Evolutionary conservation across 2,329 filamentous ascomycete species (phyloP).

Genomic region (Macrophomina phaseolina): DNA sequence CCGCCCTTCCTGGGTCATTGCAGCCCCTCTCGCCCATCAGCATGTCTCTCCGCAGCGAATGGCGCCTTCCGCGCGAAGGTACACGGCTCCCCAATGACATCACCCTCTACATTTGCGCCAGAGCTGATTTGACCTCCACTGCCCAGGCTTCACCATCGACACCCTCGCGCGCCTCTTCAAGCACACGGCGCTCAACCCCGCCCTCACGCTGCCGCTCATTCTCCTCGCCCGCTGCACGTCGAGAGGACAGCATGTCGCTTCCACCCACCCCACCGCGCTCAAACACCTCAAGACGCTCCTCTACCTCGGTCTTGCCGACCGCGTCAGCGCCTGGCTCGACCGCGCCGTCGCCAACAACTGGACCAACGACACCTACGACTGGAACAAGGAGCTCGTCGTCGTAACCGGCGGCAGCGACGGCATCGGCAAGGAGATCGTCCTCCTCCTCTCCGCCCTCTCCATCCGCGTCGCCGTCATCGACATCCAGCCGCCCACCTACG

Average conservation of each 20-base stretch:
- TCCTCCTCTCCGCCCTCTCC: slow-evolving; percentile 66
- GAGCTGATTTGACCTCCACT: neutral
- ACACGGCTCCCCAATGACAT: neutral
- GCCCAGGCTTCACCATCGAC: slow-evolving; percentile 54
- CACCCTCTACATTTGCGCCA: no score
- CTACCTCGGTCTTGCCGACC: slow-evolving; percentile 57
- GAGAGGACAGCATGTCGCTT: slow-evolving; percentile 62
- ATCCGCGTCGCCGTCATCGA: slow-evolving; percentile 76
- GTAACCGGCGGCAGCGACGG: slow-evolving; percentile 77
- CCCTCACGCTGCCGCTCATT: slow-evolving; percentile 67
- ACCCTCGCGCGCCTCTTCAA: slow-evolving; percentile 64
- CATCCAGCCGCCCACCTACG: slow-evolving; percentile 65
- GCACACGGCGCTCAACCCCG: slow-evolving; percentile 68
- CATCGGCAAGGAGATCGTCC: slow-evolving; percentile 71
- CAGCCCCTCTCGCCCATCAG: neutral
- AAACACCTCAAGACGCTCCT: slow-evolving; percentile 61
- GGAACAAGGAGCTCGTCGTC: slow-evolving; percentile 71
- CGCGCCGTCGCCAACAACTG: slow-evolving; percentile 58
- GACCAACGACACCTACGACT: slow-evolving; percentile 63
- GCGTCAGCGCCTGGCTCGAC: slow-evolving; percentile 59
- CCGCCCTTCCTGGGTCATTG: no score
- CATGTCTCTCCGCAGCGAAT: slow-evolving; percentile 38
- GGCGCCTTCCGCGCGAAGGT: slow-evolving; percentile 48
- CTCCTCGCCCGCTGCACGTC: slow-evolving; percentile 69
- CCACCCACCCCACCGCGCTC: slow-evolving; percentile 59